Conservation (phyloP, 768 basidiomycete species). For the Piloderma croceum region DNA sequence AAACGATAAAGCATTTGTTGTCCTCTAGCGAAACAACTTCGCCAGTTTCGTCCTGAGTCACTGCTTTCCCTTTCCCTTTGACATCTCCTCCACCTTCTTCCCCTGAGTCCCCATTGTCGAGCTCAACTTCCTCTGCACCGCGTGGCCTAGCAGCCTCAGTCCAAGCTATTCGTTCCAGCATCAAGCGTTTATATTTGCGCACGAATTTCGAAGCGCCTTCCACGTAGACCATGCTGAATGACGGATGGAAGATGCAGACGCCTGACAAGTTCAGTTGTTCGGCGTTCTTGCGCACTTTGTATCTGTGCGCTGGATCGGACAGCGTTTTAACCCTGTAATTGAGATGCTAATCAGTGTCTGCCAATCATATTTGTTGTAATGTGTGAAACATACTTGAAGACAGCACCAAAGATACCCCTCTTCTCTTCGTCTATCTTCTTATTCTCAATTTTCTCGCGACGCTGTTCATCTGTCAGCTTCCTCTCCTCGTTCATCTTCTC, state of each 20-base stretch:
- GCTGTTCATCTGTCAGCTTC: conserved; percentile 87
- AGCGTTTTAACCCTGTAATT: conserved; percentile 73
- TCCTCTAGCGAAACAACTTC: conserved; percentile 58
- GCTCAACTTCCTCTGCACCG: conserved; percentile 64
- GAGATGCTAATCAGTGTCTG: conserved; percentile 3
- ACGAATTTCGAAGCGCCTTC: conserved; percentile 87
- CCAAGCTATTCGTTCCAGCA: conserved; percentile 88
- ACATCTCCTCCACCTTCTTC: conserved; percentile 21
- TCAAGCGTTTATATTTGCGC: conserved; percentile 80
- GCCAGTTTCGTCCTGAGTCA: conserved; percentile 38
- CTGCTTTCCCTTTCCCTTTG: conserved; percentile 32
- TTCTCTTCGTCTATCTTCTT: conserved; percentile 88
- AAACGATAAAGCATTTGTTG: conserved; percentile 86
- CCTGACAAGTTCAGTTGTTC: conserved; percentile 87
- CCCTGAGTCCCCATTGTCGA: conserved; percentile 36
- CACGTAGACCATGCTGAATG: conserved; percentile 87
- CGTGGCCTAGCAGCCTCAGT: conserved; percentile 83
- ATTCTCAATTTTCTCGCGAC: conserved; percentile 77
- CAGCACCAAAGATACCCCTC: conserved; percentile 70
- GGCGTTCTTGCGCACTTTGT: conserved; percentile 96
- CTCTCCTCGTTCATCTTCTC: conserved; percentile 92
- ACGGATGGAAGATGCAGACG: conserved; percentile 83
- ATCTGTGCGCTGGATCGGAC: conserved; percentile 87
- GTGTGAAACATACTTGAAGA: conserved; percentile 90
- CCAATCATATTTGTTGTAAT: no score